phyloP scores from a whole-genome alignment of 192 early-diverging fungal genomes.

The Glomus cerebriforme region DNA sequence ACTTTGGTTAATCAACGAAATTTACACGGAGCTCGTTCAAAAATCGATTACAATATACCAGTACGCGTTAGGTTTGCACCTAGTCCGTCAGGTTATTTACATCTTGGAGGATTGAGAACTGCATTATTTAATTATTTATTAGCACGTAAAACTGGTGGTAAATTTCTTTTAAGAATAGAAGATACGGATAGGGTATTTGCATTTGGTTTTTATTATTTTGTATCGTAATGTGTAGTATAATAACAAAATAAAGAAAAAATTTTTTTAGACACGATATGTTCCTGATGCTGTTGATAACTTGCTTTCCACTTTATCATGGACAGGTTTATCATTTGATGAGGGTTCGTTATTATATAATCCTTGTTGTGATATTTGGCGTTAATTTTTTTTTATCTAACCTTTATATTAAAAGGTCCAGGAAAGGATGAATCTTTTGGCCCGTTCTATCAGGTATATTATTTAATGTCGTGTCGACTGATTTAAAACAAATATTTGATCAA shows the following conservation, averaged over 20 bases:
- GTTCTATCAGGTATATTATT: constrained; percentile 64
- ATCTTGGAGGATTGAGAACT: constrained; percentile 91
- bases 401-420: constrained; percentile 53
- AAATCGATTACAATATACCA: constrained; percentile 10
- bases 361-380: background rate
- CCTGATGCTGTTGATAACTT: constrained; percentile 72
- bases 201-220: background rate
- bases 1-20: background rate
- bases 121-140: constrained; percentile 90
- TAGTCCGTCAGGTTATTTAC: constrained; percentile 89
- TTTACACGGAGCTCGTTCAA: background rate
- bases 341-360: constrained; percentile 36
- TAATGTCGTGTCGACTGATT: background rate
- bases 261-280: constrained; percentile 63
- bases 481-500: background rate
- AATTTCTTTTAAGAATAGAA: constrained; percentile 88
- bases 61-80: constrained; percentile 91
- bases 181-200: constrained; percentile 80
- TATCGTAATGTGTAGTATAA: background rate
- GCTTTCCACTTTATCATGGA: constrained; percentile 67
- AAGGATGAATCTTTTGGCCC: constrained; percentile 55
- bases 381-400: background rate
- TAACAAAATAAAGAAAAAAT: background rate
- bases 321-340: constrained; percentile 78
- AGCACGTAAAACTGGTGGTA: constrained; percentile 70